These are phyloP conservation scores for Ambrosiella cleistominuta DNA, from an alignment of 2,329 filamentous ascomycete species.

Conservation along the genomic window DNA sequence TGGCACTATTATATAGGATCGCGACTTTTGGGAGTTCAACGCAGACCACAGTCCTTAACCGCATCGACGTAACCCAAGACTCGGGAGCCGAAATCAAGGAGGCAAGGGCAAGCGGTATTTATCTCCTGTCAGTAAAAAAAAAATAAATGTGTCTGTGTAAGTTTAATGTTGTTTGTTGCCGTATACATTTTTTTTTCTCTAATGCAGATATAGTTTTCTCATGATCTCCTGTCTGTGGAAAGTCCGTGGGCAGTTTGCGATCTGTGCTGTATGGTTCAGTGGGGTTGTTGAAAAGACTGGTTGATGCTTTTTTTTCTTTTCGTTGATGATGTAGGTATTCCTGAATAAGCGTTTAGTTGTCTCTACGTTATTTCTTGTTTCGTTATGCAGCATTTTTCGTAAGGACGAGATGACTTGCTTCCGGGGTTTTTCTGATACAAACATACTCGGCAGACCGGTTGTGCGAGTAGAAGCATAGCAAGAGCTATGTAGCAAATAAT, in stretches of 20 bases:
- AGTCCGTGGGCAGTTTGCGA: background rate
- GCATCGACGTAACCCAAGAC: background rate
- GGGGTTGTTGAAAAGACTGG: background rate
- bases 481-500: no score
- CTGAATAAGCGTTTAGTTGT: background rate
- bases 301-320: background rate
- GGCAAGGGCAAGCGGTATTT: background rate
- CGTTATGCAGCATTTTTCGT: background rate
- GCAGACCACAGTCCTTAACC: background rate
- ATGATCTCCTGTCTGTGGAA: background rate
- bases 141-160: background rate
- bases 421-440: background rate
- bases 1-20: background rate
- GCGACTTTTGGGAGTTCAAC: background rate
- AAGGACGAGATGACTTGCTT: background rate
- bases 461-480: background rate
- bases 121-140: background rate
- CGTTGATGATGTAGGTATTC: background rate
- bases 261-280: background rate
- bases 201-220: background rate
- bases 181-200: background rate
- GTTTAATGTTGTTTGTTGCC: background rate
- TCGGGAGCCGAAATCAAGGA: slow-evolving; percentile 1
- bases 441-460: background rate
- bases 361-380: slow-evolving; percentile 1